Base-by-base conservation (phyloP, 495 filamentous ascomycete species). In the Jackrogersella minutella region DNA sequence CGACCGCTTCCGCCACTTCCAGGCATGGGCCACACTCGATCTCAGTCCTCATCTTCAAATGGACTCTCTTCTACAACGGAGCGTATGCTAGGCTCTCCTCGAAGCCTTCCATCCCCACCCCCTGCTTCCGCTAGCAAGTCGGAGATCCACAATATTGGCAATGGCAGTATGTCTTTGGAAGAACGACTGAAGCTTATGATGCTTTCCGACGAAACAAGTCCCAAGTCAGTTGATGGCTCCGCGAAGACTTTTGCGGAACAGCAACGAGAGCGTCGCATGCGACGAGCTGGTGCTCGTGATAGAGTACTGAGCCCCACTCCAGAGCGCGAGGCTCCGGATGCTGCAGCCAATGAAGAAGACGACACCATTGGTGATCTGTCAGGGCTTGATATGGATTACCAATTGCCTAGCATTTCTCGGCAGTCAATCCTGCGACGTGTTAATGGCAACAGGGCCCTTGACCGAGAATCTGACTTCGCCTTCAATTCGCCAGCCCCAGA, bases 391-490 rank as follows among this genome's bases (percentile, higher is more conserved):
- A 72, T 73, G 68, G 84, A 87, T 30, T 88, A 87, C 57, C 82
- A 89, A 51, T 76, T 88, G 0, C 91, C 91, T 11, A 89, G 88
- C 24, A 94, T 97, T 70, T 97, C 95, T 31, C 85, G 95, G 17
- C 95, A 97, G 72, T 96, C 93, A 0, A 98, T 98, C 58, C 78
- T 97, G 47, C 87, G 92, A 13, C 93, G 93, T 58, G 88, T 98
- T 19, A 93, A 93, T 68, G 89, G 90, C 39, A 86, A 88, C 49
- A 85, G 88, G 47, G 74, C 75, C 57, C 80, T 80, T 36, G 76
- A 77, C 2, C 76, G 75, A 34, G 88, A 91, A 46, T 86, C 86
- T n/a, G 84, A 86, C 58, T 86, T 87, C 41, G 84, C 82, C 54
- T 88, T 86, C 54, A 87, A 46, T n/a, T 86, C 88, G 6, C 75